Percentiles rank a stretch among this genome's conserved stretches.
Evolutionary conservation across 441 rosid genomes (phyloP).

Genomic region (Euphorbia celastroides): DNA sequence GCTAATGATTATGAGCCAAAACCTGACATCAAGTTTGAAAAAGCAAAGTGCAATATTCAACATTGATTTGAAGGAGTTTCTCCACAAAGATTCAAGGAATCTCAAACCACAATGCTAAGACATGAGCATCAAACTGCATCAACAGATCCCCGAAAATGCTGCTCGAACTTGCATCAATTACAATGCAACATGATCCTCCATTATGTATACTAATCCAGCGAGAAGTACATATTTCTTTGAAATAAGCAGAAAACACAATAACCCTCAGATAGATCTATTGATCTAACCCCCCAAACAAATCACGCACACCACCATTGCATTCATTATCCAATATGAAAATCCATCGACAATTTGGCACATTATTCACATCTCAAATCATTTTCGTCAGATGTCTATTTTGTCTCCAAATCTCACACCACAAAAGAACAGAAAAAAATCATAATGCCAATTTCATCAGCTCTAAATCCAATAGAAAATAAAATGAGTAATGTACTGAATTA

Average conservation of each 20-base stretch:
- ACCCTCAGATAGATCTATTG: background rate
- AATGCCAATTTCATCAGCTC: background rate
- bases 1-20: background rate
- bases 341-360: background rate
- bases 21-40: background rate
- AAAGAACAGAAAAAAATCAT: background rate
- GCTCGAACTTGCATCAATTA: background rate
- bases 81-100: background rate
- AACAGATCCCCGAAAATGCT: background rate
- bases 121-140: background rate
- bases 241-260: background rate
- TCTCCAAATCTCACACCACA: background rate
- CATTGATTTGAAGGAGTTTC: background rate
- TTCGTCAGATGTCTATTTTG: background rate
- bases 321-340: background rate
- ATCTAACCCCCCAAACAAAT: background rate
- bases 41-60: background rate
- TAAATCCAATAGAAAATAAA: background rate
- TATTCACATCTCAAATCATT: slow-evolving; percentile 5
- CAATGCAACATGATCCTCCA: slow-evolving; percentile 6
- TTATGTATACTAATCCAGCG: background rate
- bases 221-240: background rate
- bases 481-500: background rate
- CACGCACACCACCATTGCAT: background rate
- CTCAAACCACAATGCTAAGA: background rate